Evolutionary conservation across 305 asterid species (phyloP).

Genomic region (Fraxinus velutina): DNA sequence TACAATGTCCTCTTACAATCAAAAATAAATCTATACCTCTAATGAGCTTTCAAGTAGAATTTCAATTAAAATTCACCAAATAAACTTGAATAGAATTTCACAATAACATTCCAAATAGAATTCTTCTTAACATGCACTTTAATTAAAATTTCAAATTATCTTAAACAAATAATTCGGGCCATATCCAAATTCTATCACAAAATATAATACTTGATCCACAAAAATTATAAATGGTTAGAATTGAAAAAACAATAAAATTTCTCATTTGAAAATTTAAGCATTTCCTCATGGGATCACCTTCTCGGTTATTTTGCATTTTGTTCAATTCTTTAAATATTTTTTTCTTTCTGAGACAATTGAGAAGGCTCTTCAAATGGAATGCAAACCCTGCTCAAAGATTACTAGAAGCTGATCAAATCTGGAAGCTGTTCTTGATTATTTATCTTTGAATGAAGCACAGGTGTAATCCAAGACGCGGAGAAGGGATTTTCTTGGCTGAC

Average conservation of each 20-base stretch:
- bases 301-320: not conserved
- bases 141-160: not conserved
- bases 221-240: not conserved
- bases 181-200: not conserved
- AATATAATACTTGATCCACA: not conserved
- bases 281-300: not conserved
- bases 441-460: not conserved
- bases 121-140: not conserved
- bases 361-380: conserved; percentile 1
- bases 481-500: conserved; percentile 28
- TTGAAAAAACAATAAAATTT: not conserved
- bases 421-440: conserved; percentile 37
- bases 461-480: conserved; percentile 16
- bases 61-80: not conserved
- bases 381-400: not conserved
- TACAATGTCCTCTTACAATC: not conserved
- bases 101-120: too few relatives aligned
- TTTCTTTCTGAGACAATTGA: not conserved
- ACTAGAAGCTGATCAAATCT: conserved; percentile 51
- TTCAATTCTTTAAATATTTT: not conserved
- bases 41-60: not conserved
- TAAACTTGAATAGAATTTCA: not conserved
- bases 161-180: not conserved
- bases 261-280: not conserved
- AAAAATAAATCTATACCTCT: not conserved